Evolutionary conservation across 2,329 filamentous ascomycete genomes (phyloP), one percentile per base, ranked within the genome.

Genomic region (Xylariaceae sp.): DNA sequence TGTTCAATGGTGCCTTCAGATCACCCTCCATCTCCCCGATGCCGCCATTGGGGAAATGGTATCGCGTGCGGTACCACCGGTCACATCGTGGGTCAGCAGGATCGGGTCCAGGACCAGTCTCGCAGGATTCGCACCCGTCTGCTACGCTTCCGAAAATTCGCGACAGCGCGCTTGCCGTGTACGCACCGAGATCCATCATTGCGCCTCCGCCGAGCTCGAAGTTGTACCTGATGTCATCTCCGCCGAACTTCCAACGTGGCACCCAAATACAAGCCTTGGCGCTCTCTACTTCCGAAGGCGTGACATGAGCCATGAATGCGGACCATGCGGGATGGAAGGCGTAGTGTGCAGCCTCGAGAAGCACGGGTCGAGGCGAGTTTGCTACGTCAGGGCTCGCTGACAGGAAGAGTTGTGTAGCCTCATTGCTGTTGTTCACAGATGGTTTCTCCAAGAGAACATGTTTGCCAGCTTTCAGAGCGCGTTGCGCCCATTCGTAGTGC

Each of bases 391-490:
- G 58, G 13, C 70, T 53, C 0, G 71, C 69, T 17, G 68, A 66
- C 31, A 60, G 65, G 60, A 81, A 80, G 14, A 82, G 69, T 0
- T 59, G 55, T 16, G 63, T 60, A 2, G 77, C 78, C 60, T 83
- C 76, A 0, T 45, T 51, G 3, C 67, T 61, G 58, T 79, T 81
- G 22, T 70, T 71, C n/a, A 69, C 71, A 0, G 73, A 70, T 0
- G 79, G 79, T 61, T 82, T 82, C 61, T 82, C 80, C 2, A 82
- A 64, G 0, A 83, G 71, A 17, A 83, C 78, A 57, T 82, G 78
- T 56, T 82, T 82, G 4, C 76, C 75, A 3, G 73, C 73, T 18
- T 66, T 59, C 18, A 83, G 65, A 3, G 77, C 72, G 47, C 73
- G 73, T 14, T 76, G 57, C 9, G 77, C 70, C 75, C 76, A 82